These are phyloP conservation scores for Cyclanthera cordifolia DNA, from an alignment of 306 rosid species.

Conservation along the genomic window DNA sequence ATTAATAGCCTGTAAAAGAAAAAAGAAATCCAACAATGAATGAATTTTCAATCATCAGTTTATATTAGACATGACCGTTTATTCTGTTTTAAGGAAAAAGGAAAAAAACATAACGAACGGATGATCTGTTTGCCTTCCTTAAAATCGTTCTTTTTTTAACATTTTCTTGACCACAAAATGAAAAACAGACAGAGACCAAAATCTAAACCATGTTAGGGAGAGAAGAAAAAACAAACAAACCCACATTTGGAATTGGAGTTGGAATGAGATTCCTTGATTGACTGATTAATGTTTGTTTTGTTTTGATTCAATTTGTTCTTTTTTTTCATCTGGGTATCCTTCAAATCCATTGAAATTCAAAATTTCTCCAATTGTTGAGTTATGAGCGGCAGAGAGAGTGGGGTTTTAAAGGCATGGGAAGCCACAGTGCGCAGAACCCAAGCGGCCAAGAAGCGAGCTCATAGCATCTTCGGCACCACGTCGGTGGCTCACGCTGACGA, in stretches of 20 bases:
- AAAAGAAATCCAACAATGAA: not conserved
- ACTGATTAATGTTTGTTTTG: constrained; percentile 11
- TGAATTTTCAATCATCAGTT: not conserved
- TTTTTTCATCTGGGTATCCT: constrained; percentile 19
- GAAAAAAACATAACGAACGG: not conserved
- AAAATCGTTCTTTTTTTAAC: constrained; percentile 17
- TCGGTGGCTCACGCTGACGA: constrained; percentile 21
- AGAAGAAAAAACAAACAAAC: not conserved
- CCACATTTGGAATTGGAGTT: not conserved
- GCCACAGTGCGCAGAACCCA: constrained; percentile 70
- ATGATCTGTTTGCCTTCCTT: constrained; percentile 20
- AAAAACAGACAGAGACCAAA: constrained; percentile 7
- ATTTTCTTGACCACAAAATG: constrained; percentile 9
- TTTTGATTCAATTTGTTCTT: not conserved
- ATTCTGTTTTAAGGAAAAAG: constrained; percentile 16
- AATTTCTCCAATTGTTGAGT: not conserved
- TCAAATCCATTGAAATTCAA: not conserved
- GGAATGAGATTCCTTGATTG: constrained; percentile 6
- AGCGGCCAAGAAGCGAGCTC: constrained; percentile 76
- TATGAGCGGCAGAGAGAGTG: constrained; percentile 59
- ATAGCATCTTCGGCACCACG: constrained; percentile 57
- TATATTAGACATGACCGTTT: constrained; percentile 9
- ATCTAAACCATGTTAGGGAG: not conserved
- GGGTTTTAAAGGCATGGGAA: constrained; percentile 88
- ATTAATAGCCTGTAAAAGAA: not conserved